Conservation (phyloP, 768 basidiomycete species). For the Lyophyllum shimeji region DNA sequence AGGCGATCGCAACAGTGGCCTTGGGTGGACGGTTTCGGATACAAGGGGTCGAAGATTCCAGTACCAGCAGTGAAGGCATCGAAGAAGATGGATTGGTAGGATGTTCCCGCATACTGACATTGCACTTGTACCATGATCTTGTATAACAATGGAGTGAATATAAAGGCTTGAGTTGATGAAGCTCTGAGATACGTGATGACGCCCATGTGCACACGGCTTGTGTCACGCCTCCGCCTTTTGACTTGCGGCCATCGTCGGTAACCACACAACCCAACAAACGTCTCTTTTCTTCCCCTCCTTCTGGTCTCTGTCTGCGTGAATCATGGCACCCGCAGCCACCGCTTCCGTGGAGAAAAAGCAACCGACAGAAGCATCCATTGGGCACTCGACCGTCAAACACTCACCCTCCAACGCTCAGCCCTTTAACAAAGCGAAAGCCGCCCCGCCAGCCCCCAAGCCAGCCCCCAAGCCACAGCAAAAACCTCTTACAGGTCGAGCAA, state of each 20-base stretch:
- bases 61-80: constrained; percentile 37
- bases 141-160: neutral
- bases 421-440: constrained; percentile 15
- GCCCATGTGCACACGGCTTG: neutral
- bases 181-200: neutral
- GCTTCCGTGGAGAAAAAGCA: constrained; percentile 6
- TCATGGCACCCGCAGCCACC: constrained; percentile 9
- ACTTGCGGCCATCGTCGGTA: neutral
- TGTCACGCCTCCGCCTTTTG: constrained; percentile 2
- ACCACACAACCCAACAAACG: neutral
- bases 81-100: constrained; percentile 76
- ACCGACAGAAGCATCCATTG: constrained; percentile 13
- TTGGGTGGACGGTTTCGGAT: constrained; percentile 96
- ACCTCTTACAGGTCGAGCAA: constrained; percentile 66
- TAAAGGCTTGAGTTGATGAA: neutral
- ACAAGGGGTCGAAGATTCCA: constrained; percentile 76
- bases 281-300: neutral
- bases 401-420: constrained; percentile 23
- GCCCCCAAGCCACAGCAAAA: constrained; percentile 46
- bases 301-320: neutral
- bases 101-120: neutral
- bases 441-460: constrained; percentile 14
- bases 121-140: neutral
- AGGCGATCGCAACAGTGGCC: constrained; percentile 81
- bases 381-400: constrained; percentile 15